Percentiles rank a stretch among this genome's conserved stretches.
Evolutionary conservation across 1,139 yeast genomes (phyloP).

Genomic region (Debaryomyces subglobosus): DNA sequence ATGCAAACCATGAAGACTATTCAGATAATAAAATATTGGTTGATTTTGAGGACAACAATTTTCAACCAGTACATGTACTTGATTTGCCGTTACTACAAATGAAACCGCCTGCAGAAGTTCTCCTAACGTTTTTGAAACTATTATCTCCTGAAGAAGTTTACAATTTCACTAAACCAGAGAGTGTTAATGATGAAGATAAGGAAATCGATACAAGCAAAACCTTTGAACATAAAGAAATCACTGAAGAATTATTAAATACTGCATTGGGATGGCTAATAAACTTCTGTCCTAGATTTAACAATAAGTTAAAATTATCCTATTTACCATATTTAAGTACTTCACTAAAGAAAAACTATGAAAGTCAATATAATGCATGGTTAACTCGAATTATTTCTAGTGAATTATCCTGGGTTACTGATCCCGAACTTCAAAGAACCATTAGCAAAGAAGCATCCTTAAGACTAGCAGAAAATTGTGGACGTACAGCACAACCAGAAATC

Average conservation of each 20-base stretch:
- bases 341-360: conserved; percentile 23
- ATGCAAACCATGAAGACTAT: neutral
- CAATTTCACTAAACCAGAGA: conserved; percentile 45
- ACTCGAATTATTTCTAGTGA: conserved; percentile 65
- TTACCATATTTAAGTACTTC: conserved; percentile 30
- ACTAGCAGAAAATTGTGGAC: conserved; percentile 82
- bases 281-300: conserved; percentile 37
- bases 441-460: conserved; percentile 61
- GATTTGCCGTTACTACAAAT: conserved; percentile 63
- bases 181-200: conserved; percentile 12
- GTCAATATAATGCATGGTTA: conserved; percentile 57
- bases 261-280: conserved; percentile 46
- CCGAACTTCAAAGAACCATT: conserved; percentile 43
- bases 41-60: conserved; percentile 22
- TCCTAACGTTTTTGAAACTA: conserved; percentile 49
- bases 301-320: conserved; percentile 25
- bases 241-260: conserved; percentile 19
- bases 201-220: conserved; percentile 15
- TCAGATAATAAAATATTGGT: neutral
- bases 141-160: conserved; percentile 55
- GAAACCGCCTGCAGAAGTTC: conserved; percentile 52
- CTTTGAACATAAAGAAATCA: conserved; percentile 23
- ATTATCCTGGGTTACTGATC: conserved; percentile 49
- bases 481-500: conserved; percentile 81
- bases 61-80: conserved; percentile 53